Base-by-base conservation (phyloP, 106 monocot species). In the Acorus gramineus region DNA sequence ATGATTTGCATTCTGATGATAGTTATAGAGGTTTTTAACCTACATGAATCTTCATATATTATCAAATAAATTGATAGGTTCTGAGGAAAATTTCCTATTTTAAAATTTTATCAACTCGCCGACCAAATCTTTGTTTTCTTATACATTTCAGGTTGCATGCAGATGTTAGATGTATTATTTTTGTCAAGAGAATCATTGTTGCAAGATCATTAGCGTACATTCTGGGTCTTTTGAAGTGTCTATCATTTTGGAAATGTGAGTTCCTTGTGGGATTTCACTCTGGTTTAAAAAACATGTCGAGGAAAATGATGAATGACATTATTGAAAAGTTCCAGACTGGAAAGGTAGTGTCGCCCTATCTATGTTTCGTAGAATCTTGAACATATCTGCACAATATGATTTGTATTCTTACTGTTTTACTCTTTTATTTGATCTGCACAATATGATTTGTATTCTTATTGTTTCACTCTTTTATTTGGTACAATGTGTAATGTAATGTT, bases 221-320 rank as follows among this genome's bases (percentile, higher is more conserved):
- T 74, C 76, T 96, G 53, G 65, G 69, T 53, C 85, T 68, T 4
- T 59, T 96, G 56, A 76, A 82, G 60, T 56, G 28, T 69, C 73
- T 91, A 47, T 74, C 81, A 4, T 87, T 79, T 73, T 96, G 84
- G 90, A 87, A 83, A 68, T 85, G 90, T 65, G 85, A 85, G 56
- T 90, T 82, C 44, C 87, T 96, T 70, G 90, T 96, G 52, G 95
- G 95, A 44, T 83, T 69, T 64, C 77, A 87, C 64, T 87, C 87
- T 66, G 90, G 90, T 74, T 69, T 72, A 28, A 80, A 49, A 63
- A 73, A 57, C 61, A 81, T 90, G 80, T 81, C 95, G 67, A 66
- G 90, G 47, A 76, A 60, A 49, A 80, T 77, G 55, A 82, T 91
- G 85, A 77, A 85, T 61, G 57, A 68, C 10, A 81, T 85, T 76